A percentile compares a stretch with the other conserved stretches of the same genome.
Evolutionary conservation across 2,329 filamentous ascomycete species (phyloP).

Genomic region (Claviceps sp.): DNA sequence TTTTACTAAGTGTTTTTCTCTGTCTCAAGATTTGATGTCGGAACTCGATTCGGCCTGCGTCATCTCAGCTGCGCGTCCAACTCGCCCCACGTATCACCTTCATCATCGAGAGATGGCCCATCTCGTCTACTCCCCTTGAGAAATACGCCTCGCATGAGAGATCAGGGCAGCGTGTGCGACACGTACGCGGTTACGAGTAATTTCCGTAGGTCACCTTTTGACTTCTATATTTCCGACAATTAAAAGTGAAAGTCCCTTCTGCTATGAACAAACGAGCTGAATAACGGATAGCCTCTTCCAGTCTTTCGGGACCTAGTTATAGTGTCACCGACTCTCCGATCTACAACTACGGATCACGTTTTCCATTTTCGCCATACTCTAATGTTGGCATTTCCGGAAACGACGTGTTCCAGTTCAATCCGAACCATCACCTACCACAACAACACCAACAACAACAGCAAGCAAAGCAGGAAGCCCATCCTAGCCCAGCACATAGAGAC

Average conservation of each 20-base stretch:
- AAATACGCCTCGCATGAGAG: conserved; percentile 11
- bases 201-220: conserved; percentile 4
- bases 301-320: conserved; percentile 16
- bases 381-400: conserved; percentile 14
- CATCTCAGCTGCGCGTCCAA: conserved; percentile 24
- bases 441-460: conserved; percentile 10
- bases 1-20: conserved; percentile 4
- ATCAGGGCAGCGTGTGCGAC: conserved; percentile 6
- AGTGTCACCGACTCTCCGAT: conserved; percentile 18
- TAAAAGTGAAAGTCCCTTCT: background rate
- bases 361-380: conserved; percentile 13
- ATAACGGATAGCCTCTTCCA: conserved; percentile 11
- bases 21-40: conserved; percentile 18
- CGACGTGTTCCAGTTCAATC: conserved; percentile 15
- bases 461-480: conserved; percentile 15
- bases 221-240: background rate
- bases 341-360: conserved; percentile 17
- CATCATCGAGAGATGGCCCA: conserved; percentile 16
- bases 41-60: conserved; percentile 21
- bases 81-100: conserved; percentile 25
- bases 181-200: conserved; percentile 4
- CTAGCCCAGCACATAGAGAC: conserved; percentile 10
- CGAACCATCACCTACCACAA: conserved; percentile 9
- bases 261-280: background rate
- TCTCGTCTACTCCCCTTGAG: conserved; percentile 13